Conservation (phyloP, 176 grass and related monocot species). For the Cocos nucifera region DNA sequence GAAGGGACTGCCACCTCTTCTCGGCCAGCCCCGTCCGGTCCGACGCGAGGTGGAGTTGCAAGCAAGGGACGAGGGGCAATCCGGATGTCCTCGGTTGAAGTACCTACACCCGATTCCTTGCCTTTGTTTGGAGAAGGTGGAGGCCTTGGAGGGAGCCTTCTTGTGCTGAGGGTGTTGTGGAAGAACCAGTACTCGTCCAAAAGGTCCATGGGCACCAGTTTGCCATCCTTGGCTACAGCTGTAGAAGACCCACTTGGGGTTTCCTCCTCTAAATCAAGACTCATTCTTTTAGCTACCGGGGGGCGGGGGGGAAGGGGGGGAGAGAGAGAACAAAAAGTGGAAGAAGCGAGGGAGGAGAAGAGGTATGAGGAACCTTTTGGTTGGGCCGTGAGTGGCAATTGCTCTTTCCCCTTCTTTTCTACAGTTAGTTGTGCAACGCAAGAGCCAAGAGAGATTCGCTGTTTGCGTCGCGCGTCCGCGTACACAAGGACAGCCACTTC, state of each 20-base stretch:
- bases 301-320: neutral
- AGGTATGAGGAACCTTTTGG: neutral
- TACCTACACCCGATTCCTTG: too few species aligned
- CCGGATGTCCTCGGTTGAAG: neutral
- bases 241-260: neutral
- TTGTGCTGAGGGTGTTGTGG: constrained; percentile 46
- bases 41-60: constrained; percentile 3
- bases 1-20: neutral
- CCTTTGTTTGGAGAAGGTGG: constrained; percentile 1
- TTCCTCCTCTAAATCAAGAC: constrained; percentile 7
- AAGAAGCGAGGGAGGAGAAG: neutral
- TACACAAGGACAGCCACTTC: too few species aligned
- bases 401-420: neutral
- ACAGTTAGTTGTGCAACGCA: too few species aligned
- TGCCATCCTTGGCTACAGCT: neutral
- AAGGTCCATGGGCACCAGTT: constrained; percentile 29
- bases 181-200: constrained; percentile 90
- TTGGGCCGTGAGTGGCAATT: neutral
- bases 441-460: too few species aligned
- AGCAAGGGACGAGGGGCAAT: too few species aligned
- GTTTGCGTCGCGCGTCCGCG: too few species aligned
- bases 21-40: neutral
- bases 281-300: neutral
- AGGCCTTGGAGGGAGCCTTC: neutral
- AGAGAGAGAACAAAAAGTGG: constrained; percentile 2